Evolutionary conservation across 495 filamentous ascomycete species (phyloP), one percentile per base, ranked within the genome.

Genomic region (Talaromyces trachyspermus): DNA sequence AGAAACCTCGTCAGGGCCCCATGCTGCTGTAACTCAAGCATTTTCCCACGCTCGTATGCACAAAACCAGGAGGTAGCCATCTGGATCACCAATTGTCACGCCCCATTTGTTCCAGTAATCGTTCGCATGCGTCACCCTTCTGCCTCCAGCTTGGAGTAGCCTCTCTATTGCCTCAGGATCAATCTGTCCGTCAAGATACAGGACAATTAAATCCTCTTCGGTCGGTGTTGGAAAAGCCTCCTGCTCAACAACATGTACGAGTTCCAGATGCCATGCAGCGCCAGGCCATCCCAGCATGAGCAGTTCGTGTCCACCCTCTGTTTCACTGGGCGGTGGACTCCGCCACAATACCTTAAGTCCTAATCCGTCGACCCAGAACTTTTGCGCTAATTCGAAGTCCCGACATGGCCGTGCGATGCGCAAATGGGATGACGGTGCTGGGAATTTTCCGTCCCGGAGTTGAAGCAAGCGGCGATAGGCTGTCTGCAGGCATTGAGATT

Each of bases 91-190:
- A 43, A 53, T 24, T 24, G 43, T 53, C 17, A 53, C 50, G 11
- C 46, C 50, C 46, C 50, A 53, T 25, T 46, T 53, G 32, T 53
- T 49, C 50, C 50, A 53, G n/a, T 53, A 53, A 18, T 46, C 35
- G 15, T 53, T 53, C 19, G 12, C 7, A 32, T 46, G 36, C 22
- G 25, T 40, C 19, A 53, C 38, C 14, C 39, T 38, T 15, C 42
- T 53, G 5, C 50, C 50, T 26, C 50, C 50, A 1, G 50, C 46
- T 15, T 27, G 12, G 1, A 53, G 43, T 24, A 53, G 37, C 3
- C 18, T 32, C 48, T 43, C 44, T 1, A 53, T 38, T 15, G 42
- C 24, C 11, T 36, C 17, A 14, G 33, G 36, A 38, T 53, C 50
- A 24, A 53, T 48, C 1, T 32, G 50, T 36, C 50, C 50, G 29